Evolutionary conservation across 441 rosid species (phyloP), one percentile per base, ranked within the genome.

Genomic region (Rhodomyrtus psidioides): DNA sequence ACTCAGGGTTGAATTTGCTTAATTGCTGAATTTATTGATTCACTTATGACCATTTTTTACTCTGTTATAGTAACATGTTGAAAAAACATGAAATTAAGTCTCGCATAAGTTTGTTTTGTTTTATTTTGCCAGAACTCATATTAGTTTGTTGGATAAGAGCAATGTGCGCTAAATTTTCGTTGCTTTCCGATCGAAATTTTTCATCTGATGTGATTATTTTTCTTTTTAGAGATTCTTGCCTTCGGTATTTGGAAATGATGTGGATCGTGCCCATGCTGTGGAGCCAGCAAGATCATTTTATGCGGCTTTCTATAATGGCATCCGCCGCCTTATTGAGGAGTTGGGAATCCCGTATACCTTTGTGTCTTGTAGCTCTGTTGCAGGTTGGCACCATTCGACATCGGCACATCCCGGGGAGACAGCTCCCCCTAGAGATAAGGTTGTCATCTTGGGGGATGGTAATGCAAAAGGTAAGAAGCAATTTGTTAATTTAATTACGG

Each of bases 131-230:
- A 70, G 49, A 34, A 39, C 15, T 34, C 49, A 39, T 21, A 6
- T 39, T 39, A 21, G 49, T 6, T 21, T 39, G 79, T 70, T 70
- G 2, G 79, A 5, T 5, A 39, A 10, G 49, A n/a, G 79, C 15
- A 70, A 70, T 12, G 0, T 93, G 89, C 88, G 91, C 93, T 44
- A 96, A 93, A 60, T 91, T 95, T n/a, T 93, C 93, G 17, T 88
- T 95, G 16, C 84, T 94, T 55, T 94, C 90, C 94, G 94, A 94
- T 89, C 93, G 87, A 56, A 92, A 94, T 86, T 90, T 91, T 0
- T 59, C 39, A 14, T 4, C 1, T 59, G 70, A 59, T 27, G 28
- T 15, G 19, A 59, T 59, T 59, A 27, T 27, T 4, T 15, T 59
- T 59, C 70, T 0, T 14, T 27, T 27, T 27, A 59, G 70, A 27